A percentile compares a stretch with the other conserved stretches of the same genome.
phyloP scores from a whole-genome alignment of 768 basidiomycete species.

The Hysterangium stoloniferum region DNA sequence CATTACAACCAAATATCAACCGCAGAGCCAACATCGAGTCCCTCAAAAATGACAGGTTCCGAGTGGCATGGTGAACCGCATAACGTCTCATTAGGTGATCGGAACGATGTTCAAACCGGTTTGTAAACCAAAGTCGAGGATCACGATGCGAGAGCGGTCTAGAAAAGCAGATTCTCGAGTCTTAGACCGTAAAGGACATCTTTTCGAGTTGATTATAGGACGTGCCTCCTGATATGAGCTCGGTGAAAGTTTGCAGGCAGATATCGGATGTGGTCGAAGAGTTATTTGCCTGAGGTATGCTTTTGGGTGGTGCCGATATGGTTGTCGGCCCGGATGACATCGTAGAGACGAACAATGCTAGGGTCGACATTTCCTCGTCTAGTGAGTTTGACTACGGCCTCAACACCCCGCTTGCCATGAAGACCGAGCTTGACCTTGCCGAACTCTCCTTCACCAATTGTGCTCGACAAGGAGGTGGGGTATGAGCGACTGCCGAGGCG shows the following conservation, averaged over 20 bases:
- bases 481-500: too few species aligned
- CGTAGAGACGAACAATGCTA: conserved; percentile 96
- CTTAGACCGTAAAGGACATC: conserved; percentile 99
- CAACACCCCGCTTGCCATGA: conserved; percentile 89
- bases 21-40: conserved; percentile 92
- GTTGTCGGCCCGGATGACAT: conserved; percentile 98
- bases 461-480: too few species aligned
- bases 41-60: conserved; percentile 95
- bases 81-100: conserved; percentile 97
- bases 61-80: conserved; percentile 98
- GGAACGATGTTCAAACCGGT: conserved; percentile 85
- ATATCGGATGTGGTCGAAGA: conserved; percentile 98
- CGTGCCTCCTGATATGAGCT: conserved; percentile 96
- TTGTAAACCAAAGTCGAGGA: conserved; percentile 99
- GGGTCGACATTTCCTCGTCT: conserved; percentile 91
- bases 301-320: conserved; percentile 99
- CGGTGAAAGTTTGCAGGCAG: conserved; percentile 97
- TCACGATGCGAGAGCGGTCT: conserved; percentile 96
- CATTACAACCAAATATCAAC: conserved; percentile 98
- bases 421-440: conserved; percentile 98
- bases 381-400: conserved; percentile 98
- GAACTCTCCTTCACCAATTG: conserved; percentile 99
- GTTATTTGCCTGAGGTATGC: conserved; percentile 95
- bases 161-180: conserved; percentile 92
- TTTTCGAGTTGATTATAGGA: conserved; percentile 99